Evolutionary conservation across 1,284 basidiomycete species (phyloP), one percentile per base, ranked within the genome.

Genomic region (Porodaedalea pini): DNA sequence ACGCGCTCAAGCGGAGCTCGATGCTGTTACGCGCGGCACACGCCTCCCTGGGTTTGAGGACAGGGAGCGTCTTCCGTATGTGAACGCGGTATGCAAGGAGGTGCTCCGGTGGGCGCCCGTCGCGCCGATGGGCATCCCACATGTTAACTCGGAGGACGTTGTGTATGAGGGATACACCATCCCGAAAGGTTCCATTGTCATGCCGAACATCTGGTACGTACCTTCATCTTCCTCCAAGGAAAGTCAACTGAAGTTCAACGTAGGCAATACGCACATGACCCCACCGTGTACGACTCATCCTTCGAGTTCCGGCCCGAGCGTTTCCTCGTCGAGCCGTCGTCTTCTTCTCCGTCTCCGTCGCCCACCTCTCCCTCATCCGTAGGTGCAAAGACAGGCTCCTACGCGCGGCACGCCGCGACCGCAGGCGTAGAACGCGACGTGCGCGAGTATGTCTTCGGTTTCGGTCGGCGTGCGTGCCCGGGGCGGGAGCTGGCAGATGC

Each of bases 71-170:
- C 60, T 76, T 23, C 71, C 73, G 0, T 77, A 77, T 58, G 55
- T 75, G 19, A 64, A 65, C 32, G 73, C 72, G 3, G 51, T 74
- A 4, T 61, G 72, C 8, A 65, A 68, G 43, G 73, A 80, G 63
- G 73, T 76, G 10, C 75, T 83, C 36, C 57, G 54, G 44, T 29
- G n/a, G n/a, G n/a, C n/a, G n/a, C n/a, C n/a, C n/a, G n/a, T n/a
- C n/a, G n/a, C n/a, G n/a, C n/a, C n/a, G n/a, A n/a, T n/a, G n/a
- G n/a, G n/a, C n/a, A n/a, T n/a, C n/a, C n/a, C n/a, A n/a, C n/a
- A n/a, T n/a, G n/a, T n/a, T n/a, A n/a, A n/a, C n/a, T n/a, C n/a
- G n/a, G n/a, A n/a, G n/a, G n/a, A n/a, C n/a, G n/a, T n/a, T n/a
- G n/a, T n/a, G n/a, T n/a, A n/a, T n/a, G n/a, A n/a, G n/a, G n/a